Evolutionary conservation across 2,329 filamentous ascomycete genomes (phyloP), one percentile per base, ranked within the genome.

Genomic region (Exophiala sideris): DNA sequence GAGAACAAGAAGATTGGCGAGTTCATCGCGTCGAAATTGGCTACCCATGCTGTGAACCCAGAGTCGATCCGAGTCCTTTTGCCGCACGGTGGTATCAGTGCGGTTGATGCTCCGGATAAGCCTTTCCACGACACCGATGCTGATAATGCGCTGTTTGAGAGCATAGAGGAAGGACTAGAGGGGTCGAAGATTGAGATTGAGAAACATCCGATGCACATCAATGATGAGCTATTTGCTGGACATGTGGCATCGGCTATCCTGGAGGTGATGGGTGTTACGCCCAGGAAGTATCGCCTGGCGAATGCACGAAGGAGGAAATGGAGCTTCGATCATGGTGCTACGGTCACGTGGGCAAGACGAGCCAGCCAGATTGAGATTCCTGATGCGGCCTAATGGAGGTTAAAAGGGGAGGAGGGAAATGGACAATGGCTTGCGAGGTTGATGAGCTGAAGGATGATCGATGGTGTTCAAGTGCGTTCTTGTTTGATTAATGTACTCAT

Each of bases 61-160:
- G 65, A 71, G 0, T 65, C 71, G 49, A 72, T 82, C 1, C 71
- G 82, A 58, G 75, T 89, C 0, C 78, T 84, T 68, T 64, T 88
- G 6, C 86, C 86, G 0, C 71, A 66, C 8, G 79, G 77, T 1
- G 85, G 85, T 0, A 67, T 87, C 10, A 88, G 85, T 64, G 76
- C 81, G 70, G 75, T 89, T 44, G 75, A 82, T 6, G 76, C 74
- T 0, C 73, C 79, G 16, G 75, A 70, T 1, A 76, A 71, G 2
- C 70, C 82, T 0, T 88, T 86, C 62, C 70, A 75, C 58, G 75
- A 82, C 64, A 58, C 65, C 2, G 64, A 73, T 32, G 77, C 77
- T 2, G 79, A 83, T 60, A 64, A 67, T 12, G 71, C 67, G 5
- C 62, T 83, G 14, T 78, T 79, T 51, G 61, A 68, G 0, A 70